Conservation (phyloP, 2,329 filamentous ascomycete species). For the Fusarium decemcellulare region DNA sequence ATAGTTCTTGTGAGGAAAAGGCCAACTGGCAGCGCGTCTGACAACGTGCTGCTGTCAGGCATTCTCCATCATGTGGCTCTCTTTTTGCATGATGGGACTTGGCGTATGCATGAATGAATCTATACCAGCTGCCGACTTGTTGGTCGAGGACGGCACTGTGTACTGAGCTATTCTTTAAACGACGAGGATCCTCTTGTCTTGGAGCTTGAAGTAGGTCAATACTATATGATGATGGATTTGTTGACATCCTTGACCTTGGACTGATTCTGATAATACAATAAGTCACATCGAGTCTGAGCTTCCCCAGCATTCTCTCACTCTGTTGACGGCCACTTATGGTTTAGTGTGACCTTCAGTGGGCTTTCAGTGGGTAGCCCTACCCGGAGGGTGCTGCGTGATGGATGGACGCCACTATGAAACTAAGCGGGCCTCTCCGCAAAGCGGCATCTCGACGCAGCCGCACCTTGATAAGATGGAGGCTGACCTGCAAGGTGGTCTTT, state of each 20-base stretch:
- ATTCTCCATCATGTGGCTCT: constrained; percentile 8
- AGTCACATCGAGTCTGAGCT: no score
- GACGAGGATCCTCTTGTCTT: no score
- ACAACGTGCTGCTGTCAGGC: constrained; percentile 2
- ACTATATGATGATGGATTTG: no score
- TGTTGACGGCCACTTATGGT: constrained; percentile 5
- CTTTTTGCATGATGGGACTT: constrained; percentile 8
- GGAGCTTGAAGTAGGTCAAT: no score
- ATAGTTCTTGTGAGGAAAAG: constrained; percentile 1
- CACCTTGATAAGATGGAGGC: constrained; percentile 25
- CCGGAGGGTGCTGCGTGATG: constrained; percentile 22
- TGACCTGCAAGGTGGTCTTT: background rate
- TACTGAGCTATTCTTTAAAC: no score
- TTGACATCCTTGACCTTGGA: no score
- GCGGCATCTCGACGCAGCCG: constrained; percentile 29
- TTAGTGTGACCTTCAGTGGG: constrained; percentile 26
- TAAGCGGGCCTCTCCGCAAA: constrained; percentile 39
- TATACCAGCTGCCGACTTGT: constrained; percentile 1
- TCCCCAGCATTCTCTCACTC: background rate
- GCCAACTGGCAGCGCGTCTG: constrained; percentile 32
- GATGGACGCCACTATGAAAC: constrained; percentile 28
- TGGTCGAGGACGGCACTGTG: constrained; percentile 2
- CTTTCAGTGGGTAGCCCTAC: constrained; percentile 17
- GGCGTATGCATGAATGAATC: constrained; percentile 2
- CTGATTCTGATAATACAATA: no score